These are phyloP conservation scores for Neofusicoccum cordaticola DNA, from an alignment of 2,329 filamentous ascomycete species.

Conservation along the genomic window DNA sequence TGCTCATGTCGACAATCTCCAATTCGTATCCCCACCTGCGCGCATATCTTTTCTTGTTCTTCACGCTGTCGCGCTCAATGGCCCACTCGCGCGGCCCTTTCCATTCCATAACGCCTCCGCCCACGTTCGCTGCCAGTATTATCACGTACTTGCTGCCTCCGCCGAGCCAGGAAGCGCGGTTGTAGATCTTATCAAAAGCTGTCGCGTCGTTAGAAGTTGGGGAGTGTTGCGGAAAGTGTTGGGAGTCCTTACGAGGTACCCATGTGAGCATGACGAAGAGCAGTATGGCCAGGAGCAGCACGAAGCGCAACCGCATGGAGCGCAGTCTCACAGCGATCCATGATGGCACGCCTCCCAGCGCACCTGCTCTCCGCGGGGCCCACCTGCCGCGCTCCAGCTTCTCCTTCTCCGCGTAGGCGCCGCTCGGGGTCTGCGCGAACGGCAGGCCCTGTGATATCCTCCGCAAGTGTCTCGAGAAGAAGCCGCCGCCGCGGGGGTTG, in stretches of 20 bases:
- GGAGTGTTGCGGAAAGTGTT: background rate
- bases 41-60: conserved; percentile 90
- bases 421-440: conserved; percentile 47
- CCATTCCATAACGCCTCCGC: conserved; percentile 98
- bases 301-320: conserved; percentile 62
- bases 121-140: conserved; percentile 88
- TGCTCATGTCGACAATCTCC: conserved; percentile 97
- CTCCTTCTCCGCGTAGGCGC: conserved; percentile 71
- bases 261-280: conserved; percentile 66
- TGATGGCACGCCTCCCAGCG: conserved; percentile 33
- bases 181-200: conserved; percentile 62
- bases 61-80: conserved; percentile 91
- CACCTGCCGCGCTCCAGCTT: conserved; percentile 64
- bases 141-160: conserved; percentile 91
- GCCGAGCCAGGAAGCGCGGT: conserved; percentile 69
- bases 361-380: conserved; percentile 41
- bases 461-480: conserved; percentile 82
- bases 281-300: conserved; percentile 60
- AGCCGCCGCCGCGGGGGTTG: conserved; percentile 77
- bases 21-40: conserved; percentile 89
- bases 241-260: conserved; percentile 67
- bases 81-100: conserved; percentile 97
- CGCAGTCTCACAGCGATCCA: conserved; percentile 55
- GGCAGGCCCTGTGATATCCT: conserved; percentile 77
- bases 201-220: conserved; percentile 22